Base-by-base conservation (phyloP, 106 monocot species). In the Acorus gramineus region DNA sequence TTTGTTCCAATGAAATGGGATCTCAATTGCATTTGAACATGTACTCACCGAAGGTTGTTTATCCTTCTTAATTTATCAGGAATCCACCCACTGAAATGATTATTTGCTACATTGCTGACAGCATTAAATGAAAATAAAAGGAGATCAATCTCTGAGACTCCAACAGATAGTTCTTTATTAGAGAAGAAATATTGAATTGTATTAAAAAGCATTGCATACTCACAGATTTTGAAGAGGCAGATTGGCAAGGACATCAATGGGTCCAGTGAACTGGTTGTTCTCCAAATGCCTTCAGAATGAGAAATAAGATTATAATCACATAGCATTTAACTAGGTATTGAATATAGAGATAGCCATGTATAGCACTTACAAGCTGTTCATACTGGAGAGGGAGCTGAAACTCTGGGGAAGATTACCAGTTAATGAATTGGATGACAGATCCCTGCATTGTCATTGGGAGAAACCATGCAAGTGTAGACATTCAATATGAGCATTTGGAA, bases 381-480 rank as follows among this genome's bases (percentile, higher is more conserved):
- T 28, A 28, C 28, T 28, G 28, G 28, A 28, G 28, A 28, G 52
- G 52, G 10, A 53, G 28, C 28, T 28, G 28, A 28, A 28, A 28
- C 28, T 28, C 28, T 28, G 28, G 28, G 28, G 28, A 28, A 28
- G 28, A 28, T 28, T 28, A 28, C 28, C 57, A 8, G 11, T n/a
- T 63, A 88, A 47, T 56, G 75, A 64, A 76, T 88, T 84, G 75
- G 69, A 88, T 52, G 87, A 88, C 1, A 88, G 78, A 56, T 88
- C 84, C 75, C 87, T 88, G 84, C 66, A 28, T 28, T 28, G 28
- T 28, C 28, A 28, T 28, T 28, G 28, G 28, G 28, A 28, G 28
- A 28, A 28, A 28, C 28, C 28, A 28, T 28, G 28, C 28, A 28
- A 28, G 28, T 28, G 28, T 28, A 28, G 28, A 28, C 28, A 28